Percentiles rank a stretch among this genome's conserved stretches.
Conservation (phyloP, 495 filamentous ascomycete genomes). For the Haplographium delicatum region DNA sequence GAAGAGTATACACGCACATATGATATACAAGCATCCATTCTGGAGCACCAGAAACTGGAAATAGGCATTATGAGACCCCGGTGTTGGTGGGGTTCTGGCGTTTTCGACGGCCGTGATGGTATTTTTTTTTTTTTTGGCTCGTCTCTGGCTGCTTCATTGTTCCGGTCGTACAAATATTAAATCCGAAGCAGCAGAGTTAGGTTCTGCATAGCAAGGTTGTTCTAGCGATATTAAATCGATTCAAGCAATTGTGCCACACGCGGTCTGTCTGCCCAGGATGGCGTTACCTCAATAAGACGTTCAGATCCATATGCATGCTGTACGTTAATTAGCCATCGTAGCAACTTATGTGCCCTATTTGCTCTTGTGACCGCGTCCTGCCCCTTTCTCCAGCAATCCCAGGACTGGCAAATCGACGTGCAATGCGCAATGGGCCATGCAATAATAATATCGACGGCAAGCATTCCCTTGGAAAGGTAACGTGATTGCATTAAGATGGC, state of each 20-base stretch:
- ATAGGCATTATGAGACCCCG: conserved; percentile 3
- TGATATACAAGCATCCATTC: background rate
- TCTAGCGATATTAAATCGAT: background rate
- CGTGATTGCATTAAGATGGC: conserved; percentile 14
- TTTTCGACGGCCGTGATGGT: conserved; percentile 3
- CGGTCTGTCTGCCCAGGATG: no score
- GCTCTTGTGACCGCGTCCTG: no score
- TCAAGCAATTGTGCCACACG: background rate
- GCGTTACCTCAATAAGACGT: no score
- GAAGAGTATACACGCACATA: no score
- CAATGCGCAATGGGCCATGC: no score
- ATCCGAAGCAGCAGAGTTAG: background rate
- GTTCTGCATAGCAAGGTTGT: conserved; percentile 16
- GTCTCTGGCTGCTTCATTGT: background rate
- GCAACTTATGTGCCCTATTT: no score
- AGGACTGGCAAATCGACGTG: no score
- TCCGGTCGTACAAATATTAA: background rate
- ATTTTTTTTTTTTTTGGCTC: background rate
- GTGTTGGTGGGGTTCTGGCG: conserved; percentile 14
- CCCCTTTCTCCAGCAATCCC: background rate
- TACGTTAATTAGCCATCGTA: no score
- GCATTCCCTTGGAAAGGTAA: conserved; percentile 1
- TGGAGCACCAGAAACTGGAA: background rate
- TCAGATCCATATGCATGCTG: no score
- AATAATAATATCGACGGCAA: conserved; percentile 2